Evolutionary conservation across 2,329 filamentous ascomycete genomes (phyloP).

Genomic region (Neospermospora avenae): DNA sequence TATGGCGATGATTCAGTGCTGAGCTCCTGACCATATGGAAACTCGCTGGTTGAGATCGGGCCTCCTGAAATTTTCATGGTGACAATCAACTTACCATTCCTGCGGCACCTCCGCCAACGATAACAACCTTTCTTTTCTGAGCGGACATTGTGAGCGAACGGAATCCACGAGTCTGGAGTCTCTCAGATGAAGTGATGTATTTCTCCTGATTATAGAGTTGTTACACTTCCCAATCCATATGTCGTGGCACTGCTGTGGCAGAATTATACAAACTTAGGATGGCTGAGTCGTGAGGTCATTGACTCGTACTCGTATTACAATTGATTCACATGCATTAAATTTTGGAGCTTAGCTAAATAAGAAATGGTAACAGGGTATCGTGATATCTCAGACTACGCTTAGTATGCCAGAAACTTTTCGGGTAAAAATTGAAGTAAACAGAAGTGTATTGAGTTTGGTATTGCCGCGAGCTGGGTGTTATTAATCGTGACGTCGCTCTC

Average conservation of each 20-base stretch:
- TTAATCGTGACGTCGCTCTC: too few species aligned
- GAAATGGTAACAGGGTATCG: background rate
- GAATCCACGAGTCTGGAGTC: too few species aligned
- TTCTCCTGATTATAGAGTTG: too few species aligned
- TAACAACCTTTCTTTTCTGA: constrained; percentile 47
- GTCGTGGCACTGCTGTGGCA: background rate
- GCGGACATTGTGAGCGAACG: constrained; percentile 1
- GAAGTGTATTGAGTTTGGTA: too few species aligned
- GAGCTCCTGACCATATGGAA: background rate
- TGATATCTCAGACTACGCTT: too few species aligned
- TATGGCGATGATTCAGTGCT: constrained; percentile 21
- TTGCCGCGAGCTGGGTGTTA: too few species aligned
- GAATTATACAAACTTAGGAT: background rate
- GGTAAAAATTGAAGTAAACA: too few species aligned
- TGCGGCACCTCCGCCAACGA: constrained; percentile 61
- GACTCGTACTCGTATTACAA: background rate
- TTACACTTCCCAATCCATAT: too few species aligned
- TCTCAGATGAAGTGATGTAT: too few species aligned
- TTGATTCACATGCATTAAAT: background rate
- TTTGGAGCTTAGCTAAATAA: background rate
- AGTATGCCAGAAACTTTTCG: too few species aligned
- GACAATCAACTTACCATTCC: constrained; percentile 47
- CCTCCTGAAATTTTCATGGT: background rate
- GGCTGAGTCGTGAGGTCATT: constrained; percentile 1
- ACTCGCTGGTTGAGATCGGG: too few species aligned